Base-by-base conservation (phyloP, 768 basidiomycete species). In the Boletus rubroflammeus region DNA sequence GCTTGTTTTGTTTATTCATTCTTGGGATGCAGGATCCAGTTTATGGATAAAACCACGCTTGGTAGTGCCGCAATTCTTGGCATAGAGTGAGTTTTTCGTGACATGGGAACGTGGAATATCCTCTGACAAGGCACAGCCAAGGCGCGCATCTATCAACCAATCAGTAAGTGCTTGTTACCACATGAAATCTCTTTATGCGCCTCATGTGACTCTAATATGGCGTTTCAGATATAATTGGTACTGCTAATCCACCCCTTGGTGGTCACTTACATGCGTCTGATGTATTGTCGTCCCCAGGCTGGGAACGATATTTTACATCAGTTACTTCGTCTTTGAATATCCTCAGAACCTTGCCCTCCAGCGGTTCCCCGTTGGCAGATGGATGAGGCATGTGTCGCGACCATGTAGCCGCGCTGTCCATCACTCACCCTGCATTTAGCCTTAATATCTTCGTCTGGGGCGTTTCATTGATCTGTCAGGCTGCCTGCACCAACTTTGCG, bases 1-100 rank as follows among this genome's bases (percentile, higher is more conserved):
- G 21, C 13, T 3, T 3, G 6, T 34, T 17, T 8, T 23, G 6
- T 6, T 43, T 10, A 47, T 34, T 35, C 15, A 14, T 25, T 29
- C 3, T 17, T 25, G 50, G 40, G 14, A 23, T 8, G n/a, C 54
- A 83, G 86, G 79, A 77, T 89, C n/a, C 86, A 88, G 63, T 88
- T 83, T 55, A 88, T 88, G 83, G 87, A 88, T 58, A 88, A 88
- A 70, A 84, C 82, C 0, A 89, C 86, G 0, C 72, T 88, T 4
- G 86, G 85, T 1, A 81, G 77, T 54, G 63, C 85, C 1, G 81
- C 87, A 2, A 86, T 89, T 57, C 75, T 90, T 41, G 88, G 88
- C 1, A 88, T 89, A 61, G 71, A 73, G 88, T 85, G 34, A 56
- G 57, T 40, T 51, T 19, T 29, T 11, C 14, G 11, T 11, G 35